Evolutionary conservation across 164 flowering plant genomes (phyloP).

Genomic region (Protea cynaroides): DNA sequence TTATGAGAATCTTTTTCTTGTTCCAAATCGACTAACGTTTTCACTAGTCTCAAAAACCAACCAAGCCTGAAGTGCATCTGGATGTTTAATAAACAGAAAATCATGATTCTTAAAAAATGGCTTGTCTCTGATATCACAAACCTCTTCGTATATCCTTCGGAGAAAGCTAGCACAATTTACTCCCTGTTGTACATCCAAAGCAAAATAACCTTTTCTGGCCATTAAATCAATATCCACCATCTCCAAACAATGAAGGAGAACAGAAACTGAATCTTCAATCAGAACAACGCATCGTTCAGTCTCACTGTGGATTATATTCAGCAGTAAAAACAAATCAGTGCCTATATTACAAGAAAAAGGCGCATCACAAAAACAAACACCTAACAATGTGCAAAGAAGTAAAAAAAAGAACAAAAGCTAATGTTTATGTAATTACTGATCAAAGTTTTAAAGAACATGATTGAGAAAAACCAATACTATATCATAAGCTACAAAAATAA

Average conservation of each 20-base stretch:
- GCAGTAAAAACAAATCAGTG: not conserved
- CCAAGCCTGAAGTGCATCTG: not conserved
- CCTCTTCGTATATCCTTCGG: constrained; percentile 95
- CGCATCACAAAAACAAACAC: not conserved
- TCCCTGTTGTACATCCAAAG: constrained; percentile 56
- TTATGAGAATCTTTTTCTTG: too few relatives aligned
- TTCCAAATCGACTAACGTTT: not conserved
- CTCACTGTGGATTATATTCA: constrained; percentile 36
- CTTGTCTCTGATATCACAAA: constrained; percentile 19
- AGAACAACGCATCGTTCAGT: constrained; percentile 44
- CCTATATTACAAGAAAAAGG: not conserved
- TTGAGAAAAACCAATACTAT: not conserved
- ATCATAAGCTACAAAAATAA: too few relatives aligned
- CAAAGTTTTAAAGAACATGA: not conserved
- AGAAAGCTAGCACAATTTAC: constrained; percentile 69
- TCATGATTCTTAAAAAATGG: not conserved
- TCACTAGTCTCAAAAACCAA: not conserved
- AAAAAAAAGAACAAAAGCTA: not conserved
- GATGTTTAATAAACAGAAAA: not conserved
- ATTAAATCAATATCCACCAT: constrained; percentile 28
- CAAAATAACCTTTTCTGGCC: constrained; percentile 28
- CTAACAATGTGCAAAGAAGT: not conserved
- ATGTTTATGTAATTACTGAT: not conserved
- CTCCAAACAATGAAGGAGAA: constrained; percentile 74
- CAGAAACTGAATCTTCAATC: constrained; percentile 59